Percentiles rank a stretch among this genome's conserved stretches.
Conservation (phyloP, 2,329 filamentous ascomycete genomes). For the Xylaria sp. region DNA sequence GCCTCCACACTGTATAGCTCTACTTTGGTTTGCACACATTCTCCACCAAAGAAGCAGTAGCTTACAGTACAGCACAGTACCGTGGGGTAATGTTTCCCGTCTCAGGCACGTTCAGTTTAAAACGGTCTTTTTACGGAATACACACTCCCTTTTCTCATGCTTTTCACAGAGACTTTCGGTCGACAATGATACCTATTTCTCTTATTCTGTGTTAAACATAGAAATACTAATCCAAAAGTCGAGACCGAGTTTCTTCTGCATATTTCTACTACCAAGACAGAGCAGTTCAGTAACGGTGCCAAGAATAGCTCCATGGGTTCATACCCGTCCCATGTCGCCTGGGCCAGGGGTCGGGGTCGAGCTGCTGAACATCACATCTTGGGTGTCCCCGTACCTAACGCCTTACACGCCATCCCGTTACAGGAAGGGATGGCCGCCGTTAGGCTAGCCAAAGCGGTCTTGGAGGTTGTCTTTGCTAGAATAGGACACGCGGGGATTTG, state of each 20-base stretch:
- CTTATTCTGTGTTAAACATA: too few relatives aligned
- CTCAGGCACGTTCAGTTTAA: too few relatives aligned
- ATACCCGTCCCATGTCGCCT: not conserved
- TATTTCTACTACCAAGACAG: not conserved
- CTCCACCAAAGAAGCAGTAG: not conserved
- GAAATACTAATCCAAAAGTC: too few relatives aligned
- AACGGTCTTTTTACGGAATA: too few relatives aligned
- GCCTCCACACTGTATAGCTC: not conserved
- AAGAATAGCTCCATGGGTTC: too few relatives aligned
- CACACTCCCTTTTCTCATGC: too few relatives aligned
- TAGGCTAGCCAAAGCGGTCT: not conserved
- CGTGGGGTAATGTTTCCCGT: too few relatives aligned
- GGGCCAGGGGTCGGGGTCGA: slow-evolving; percentile 11
- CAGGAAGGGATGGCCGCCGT: slow-evolving; percentile 4
- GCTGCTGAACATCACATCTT: not conserved
- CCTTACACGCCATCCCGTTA: not conserved
- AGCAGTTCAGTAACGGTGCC: too few relatives aligned
- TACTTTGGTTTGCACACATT: not conserved
- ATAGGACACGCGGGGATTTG: slow-evolving; percentile 14
- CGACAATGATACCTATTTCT: too few relatives aligned
- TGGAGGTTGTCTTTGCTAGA: slow-evolving; percentile 9
- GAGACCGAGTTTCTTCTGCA: too few relatives aligned
- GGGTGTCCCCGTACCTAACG: too few relatives aligned
- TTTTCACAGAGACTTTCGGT: too few relatives aligned
- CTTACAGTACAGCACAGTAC: not conserved